Base-by-base conservation (phyloP, 2,329 filamentous ascomycete species). In the Exophiala xenobiotica region DNA sequence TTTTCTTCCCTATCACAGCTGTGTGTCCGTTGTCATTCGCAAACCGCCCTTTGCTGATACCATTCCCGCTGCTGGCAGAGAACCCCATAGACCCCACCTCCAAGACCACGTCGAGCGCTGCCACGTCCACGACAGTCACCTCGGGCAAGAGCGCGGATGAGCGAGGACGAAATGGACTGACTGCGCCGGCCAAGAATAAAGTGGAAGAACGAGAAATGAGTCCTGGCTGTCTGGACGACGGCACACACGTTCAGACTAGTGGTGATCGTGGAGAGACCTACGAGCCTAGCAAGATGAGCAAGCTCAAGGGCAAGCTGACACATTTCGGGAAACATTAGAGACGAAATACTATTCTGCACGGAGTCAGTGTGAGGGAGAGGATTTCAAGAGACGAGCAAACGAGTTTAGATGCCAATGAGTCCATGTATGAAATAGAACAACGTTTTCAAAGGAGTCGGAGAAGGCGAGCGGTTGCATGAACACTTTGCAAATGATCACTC, bases 211-310 rank as follows among this genome's bases (percentile, higher is more conserved):
- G 56, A 12, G 58, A 58, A 38, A 39, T 62, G 12, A 59, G 55
- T 24, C 60, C 60, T 14, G 60, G 60, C 8, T 57, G 54, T 31
- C 37, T 62, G 7, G 47, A 54, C 16, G 60, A 62, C 45, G 60
- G 60, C 27, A 53, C 54, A 19, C 60, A 62, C 33, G 60, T 46
- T 19, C 24, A 40, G 26, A 59, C 55, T 7, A 59, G 57, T 42
- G 60, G 60, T 29, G 58, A 61, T 12, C 53, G 46, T 33, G 60
- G 60, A 4, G 50, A 59, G 37, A 46, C 48, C 18, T 62, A 62
- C 35, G 50, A 52, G 18, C 60, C 58, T 8, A 46, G 49, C 9
- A 58, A 41, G 27, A 19, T 61, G 16, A 49, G 43, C 20, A 56
- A 46, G 40, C 53, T 61, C 23, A 61, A 61, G 51, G 54, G 57